phyloP scores from a whole-genome alignment of 2,329 filamentous ascomycete genomes.

The Diplodia mutila region DNA sequence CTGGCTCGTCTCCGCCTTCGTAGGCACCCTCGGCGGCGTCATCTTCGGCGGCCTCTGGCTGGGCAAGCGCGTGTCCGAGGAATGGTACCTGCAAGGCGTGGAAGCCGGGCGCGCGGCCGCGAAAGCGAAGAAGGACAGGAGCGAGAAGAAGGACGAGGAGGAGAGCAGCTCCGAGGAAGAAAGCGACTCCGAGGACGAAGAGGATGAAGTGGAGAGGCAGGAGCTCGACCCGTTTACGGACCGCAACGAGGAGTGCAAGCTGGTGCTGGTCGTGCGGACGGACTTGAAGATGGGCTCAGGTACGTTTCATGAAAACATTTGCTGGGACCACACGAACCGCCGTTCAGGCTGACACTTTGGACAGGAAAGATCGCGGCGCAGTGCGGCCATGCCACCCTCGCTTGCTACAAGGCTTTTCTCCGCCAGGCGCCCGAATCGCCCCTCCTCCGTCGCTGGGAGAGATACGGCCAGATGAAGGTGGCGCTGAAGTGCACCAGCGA shows the following conservation, averaged over 20 bases:
- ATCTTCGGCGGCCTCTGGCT: constrained; percentile 17
- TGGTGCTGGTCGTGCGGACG: constrained; percentile 88
- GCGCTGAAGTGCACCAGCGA: constrained; percentile 83
- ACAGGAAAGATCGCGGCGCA: constrained; percentile 96
- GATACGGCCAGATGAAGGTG: constrained; percentile 85
- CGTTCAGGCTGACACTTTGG: constrained; percentile 16
- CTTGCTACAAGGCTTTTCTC: constrained; percentile 88
- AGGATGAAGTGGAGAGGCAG: constrained; percentile 31
- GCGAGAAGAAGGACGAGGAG: constrained; percentile 34
- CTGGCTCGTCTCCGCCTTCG: constrained; percentile 17
- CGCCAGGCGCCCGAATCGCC: constrained; percentile 58
- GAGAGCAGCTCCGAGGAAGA: constrained; percentile 47
- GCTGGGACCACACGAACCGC: constrained; percentile 1
- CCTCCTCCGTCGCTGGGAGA: constrained; percentile 84
- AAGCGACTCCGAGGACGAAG: constrained; percentile 43
- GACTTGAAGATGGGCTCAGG: constrained; percentile 98
- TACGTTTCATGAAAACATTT: constrained; percentile 51
- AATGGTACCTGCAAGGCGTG: constrained; percentile 13
- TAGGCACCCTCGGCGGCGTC: constrained; percentile 20
- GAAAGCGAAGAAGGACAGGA: constrained; percentile 28
- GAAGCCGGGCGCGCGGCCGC: constrained; percentile 27
- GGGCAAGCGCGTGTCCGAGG: constrained; percentile 8
- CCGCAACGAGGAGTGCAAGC: constrained; percentile 81
- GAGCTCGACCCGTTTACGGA: constrained; percentile 51
- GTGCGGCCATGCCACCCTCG: constrained; percentile 92